Base-by-base conservation (phyloP, 2,329 filamentous ascomycete species). In the Pseudogymnoascus sp. region DNA sequence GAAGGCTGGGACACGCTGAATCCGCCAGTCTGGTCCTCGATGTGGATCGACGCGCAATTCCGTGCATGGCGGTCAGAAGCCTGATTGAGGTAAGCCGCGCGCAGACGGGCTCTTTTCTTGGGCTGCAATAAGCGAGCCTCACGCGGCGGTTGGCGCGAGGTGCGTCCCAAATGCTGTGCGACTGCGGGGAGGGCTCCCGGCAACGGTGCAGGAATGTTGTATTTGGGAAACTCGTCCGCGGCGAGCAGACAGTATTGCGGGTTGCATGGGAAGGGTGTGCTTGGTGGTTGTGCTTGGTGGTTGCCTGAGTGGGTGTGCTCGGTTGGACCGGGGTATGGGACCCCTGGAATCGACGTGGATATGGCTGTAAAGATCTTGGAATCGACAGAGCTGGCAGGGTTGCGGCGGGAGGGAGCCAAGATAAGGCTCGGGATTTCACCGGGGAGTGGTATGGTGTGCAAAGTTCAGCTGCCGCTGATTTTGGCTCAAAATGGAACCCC, bases 21-120 rank as follows among this genome's bases (percentile, higher is more conserved):
- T 53, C 47, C 47, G 47, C 47, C 47, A 53, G 47, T 53, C n/a
- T 53, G 47, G 47, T 53, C 47, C 47, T 10, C 26, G 47, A 31
- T 31, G 47, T 7, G 47, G 47, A 53, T 53, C 47, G 47, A 53
- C 47, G 47, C 47, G 26, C 26, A 14, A 53, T 53, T 53, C 47
- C 47, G 26, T 53, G 47, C 47, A 53, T 53, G 47, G 26, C 4
- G 47, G 47, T 6, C 47, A 53, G 47, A 31, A 31, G 4, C 26
- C 47, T 53, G 26, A 53, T 13, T 6, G n/a, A 33, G 47, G n/a
- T 4, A 53, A 33, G 2, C 47, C 47, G 26, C n/a, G 21, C 26
- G 21, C 4, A 33, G 31, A 31, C 4, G 19, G n/a, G 16, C 2
- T 19, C 47, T 33, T n/a, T 13, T 19, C 47, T 53, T 53, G 47